Conservation (phyloP, 495 filamentous ascomycete species). For the Bryoglossum gracile region DNA sequence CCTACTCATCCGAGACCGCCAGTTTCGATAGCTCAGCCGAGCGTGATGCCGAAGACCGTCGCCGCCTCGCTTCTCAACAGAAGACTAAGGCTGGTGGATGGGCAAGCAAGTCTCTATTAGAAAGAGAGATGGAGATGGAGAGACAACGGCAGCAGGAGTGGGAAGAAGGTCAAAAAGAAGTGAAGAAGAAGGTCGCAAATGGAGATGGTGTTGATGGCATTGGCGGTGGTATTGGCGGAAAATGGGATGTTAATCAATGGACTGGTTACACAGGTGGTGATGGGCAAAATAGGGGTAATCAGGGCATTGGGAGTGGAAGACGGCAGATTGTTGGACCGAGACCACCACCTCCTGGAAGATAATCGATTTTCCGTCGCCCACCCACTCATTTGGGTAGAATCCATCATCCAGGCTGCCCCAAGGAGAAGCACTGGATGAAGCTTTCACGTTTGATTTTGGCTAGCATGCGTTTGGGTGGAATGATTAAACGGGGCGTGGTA, state of each 20-base stretch:
- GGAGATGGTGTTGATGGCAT: slow-evolving; percentile 44
- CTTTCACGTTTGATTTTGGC: too few species aligned
- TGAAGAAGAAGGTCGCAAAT: slow-evolving; percentile 44
- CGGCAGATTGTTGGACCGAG: slow-evolving; percentile 78
- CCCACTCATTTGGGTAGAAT: too few species aligned
- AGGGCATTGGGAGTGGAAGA: slow-evolving; percentile 65
- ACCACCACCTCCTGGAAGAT: slow-evolving; percentile 44
- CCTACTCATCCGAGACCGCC: slow-evolving; percentile 51
- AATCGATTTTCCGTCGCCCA: too few species aligned
- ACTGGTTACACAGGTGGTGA: slow-evolving; percentile 76
- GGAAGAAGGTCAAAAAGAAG: slow-evolving; percentile 83
- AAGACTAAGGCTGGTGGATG: slow-evolving; percentile 69
- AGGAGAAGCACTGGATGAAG: too few species aligned
- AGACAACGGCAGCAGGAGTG: slow-evolving; percentile 88
- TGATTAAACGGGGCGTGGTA: neutral
- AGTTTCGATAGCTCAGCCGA: slow-evolving; percentile 45
- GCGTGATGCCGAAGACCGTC: slow-evolving; percentile 60
- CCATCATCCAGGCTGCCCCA: too few species aligned
- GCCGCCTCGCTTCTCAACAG: slow-evolving; percentile 52
- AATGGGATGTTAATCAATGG: slow-evolving; percentile 88
- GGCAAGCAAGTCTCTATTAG: slow-evolving; percentile 75
- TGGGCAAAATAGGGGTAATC: slow-evolving; percentile 63
- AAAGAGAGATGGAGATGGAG: slow-evolving; percentile 95
- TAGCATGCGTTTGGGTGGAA: neutral
- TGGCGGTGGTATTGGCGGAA: slow-evolving; percentile 49